Evolutionary conservation across 106 monocot genomes (phyloP).

Genomic region (Phalaenopsis aphrodite): DNA sequence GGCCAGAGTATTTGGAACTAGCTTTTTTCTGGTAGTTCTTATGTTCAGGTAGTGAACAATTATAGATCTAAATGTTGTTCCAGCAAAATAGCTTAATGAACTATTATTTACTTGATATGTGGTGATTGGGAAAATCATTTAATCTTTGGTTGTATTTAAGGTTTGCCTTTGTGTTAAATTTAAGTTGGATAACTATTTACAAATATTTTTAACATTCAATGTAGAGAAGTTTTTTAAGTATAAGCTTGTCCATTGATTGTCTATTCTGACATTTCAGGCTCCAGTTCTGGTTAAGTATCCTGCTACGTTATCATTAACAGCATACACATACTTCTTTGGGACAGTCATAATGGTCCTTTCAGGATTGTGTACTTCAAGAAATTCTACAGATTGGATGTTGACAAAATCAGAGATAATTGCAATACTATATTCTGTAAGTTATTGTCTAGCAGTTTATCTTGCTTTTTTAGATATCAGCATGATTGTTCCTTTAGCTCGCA

Average conservation of each 20-base stretch:
- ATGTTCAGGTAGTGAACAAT: not conserved
- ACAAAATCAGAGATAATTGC: constrained; percentile 53
- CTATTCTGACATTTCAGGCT: constrained; percentile 39
- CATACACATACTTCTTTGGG: constrained; percentile 58
- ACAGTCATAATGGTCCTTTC: constrained; percentile 48
- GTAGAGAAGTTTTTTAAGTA: not conserved
- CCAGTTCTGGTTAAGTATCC: constrained; percentile 68
- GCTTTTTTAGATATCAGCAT: not conserved
- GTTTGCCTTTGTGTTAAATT: not conserved
- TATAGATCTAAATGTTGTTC: not conserved
- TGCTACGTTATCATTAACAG: constrained; percentile 32
- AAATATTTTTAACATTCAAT: not conserved
- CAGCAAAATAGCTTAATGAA: not conserved
- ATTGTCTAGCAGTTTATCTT: not conserved
- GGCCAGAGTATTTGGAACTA: no score
- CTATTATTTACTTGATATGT: not conserved
- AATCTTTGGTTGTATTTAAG: not conserved
- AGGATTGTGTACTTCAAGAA: constrained; percentile 26
- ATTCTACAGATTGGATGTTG: constrained; percentile 47
- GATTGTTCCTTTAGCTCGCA: not conserved
- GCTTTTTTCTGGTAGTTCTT: not conserved
- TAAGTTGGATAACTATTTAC: not conserved
- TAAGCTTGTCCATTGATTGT: no score
- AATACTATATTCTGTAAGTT: constrained; percentile 68
- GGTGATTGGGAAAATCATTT: not conserved